These are phyloP conservation scores for Geopyxis carbonaria DNA, from an alignment of 495 filamentous ascomycete genomes.

Conservation along the genomic window DNA sequence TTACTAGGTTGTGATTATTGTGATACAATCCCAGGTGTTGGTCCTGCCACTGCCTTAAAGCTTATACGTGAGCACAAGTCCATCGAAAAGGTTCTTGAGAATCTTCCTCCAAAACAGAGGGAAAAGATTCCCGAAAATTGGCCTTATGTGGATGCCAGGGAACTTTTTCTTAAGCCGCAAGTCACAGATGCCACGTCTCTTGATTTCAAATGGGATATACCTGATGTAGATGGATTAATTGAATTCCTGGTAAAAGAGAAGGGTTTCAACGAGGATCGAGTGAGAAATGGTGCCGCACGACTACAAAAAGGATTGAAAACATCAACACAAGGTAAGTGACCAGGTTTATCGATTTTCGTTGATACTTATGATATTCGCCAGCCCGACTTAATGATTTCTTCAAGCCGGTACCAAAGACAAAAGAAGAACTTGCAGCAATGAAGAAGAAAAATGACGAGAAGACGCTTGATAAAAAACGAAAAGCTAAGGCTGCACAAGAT, in stretches of 20 bases:
- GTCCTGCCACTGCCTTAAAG: conserved; percentile 76
- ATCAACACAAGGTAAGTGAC: conserved; percentile 48
- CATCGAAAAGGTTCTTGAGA: conserved; percentile 71
- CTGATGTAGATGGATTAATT: conserved; percentile 74
- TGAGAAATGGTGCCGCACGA: conserved; percentile 54
- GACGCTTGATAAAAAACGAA: conserved; percentile 77
- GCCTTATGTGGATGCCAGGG: conserved; percentile 81
- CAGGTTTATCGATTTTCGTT: neutral
- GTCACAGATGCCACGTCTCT: conserved; percentile 75
- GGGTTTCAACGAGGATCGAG: conserved; percentile 88
- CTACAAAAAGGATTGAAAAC: conserved; percentile 77
- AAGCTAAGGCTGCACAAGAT: conserved; percentile 71
- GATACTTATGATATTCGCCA: conserved; percentile 2
- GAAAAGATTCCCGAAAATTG: conserved; percentile 78
- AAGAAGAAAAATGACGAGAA: conserved; percentile 93
- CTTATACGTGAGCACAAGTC: conserved; percentile 78
- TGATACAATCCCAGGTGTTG: conserved; percentile 86
- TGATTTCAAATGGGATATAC: conserved; percentile 94
- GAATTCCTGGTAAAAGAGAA: conserved; percentile 84
- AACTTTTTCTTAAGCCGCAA: conserved; percentile 78
- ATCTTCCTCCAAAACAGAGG: conserved; percentile 63
- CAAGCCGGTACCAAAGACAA: conserved; percentile 77
- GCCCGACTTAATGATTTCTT: conserved; percentile 91
- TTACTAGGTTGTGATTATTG: conserved; percentile 96
- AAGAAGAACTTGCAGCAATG: conserved; percentile 58